phyloP scores from a whole-genome alignment of 139 green algal species.

The Picochlorum sp. region DNA sequence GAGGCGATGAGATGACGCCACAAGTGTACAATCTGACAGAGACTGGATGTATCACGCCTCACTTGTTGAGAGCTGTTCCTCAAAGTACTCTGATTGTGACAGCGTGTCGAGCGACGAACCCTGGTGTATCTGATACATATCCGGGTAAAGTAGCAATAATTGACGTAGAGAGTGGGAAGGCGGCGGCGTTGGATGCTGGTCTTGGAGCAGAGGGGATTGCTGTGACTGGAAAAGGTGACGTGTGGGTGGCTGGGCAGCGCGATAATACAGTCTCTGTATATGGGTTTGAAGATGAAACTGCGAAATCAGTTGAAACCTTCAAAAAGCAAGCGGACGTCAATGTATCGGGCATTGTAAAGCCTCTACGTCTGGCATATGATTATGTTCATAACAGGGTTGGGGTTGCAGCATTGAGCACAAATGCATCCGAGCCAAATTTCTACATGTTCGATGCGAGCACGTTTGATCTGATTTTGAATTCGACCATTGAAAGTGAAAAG shows the following conservation, averaged over 20 bases:
- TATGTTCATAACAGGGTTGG: neutral
- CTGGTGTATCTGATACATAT: neutral
- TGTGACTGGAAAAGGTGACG: neutral
- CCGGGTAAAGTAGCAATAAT: neutral
- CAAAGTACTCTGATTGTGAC: neutral
- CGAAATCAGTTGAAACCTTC: neutral
- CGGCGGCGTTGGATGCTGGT: neutral
- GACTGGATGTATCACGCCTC: neutral
- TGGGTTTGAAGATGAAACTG: neutral
- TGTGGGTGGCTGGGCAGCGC: neutral
- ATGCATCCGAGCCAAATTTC: neutral
- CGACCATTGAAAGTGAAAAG: neutral
- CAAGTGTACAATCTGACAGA: constrained; percentile 3
- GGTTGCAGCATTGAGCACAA: neutral
- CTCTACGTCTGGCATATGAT: neutral
- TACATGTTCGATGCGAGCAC: neutral
- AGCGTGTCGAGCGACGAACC: neutral
- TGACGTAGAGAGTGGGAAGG: neutral
- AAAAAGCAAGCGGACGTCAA: neutral
- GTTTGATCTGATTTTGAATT: neutral
- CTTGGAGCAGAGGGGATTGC: constrained; percentile 1
- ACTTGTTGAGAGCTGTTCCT: neutral
- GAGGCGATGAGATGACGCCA: neutral
- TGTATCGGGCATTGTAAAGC: neutral
- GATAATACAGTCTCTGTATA: neutral